A percentile compares a stretch with the other conserved stretches of the same genome.
phyloP scores from a whole-genome alignment of 208 protist species.

The Histomonas meleagridis region DNA sequence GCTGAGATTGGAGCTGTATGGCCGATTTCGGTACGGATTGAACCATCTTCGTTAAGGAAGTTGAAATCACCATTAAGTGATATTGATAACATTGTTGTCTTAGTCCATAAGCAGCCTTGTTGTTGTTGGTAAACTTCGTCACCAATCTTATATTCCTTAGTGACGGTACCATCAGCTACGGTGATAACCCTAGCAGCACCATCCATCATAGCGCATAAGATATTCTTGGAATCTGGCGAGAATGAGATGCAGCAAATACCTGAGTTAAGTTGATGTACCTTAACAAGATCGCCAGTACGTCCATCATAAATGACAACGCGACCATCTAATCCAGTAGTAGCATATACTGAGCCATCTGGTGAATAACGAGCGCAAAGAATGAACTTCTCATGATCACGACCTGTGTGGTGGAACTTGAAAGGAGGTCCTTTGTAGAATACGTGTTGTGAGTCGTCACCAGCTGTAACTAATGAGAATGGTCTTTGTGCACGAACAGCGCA shows the following conservation, averaged over 20 bases:
- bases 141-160: background rate
- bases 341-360: constrained; percentile 23
- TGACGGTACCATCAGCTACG: background rate
- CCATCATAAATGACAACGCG: background rate
- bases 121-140: background rate
- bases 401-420: constrained; percentile 26
- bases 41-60: background rate
- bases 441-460: background rate
- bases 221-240: constrained; percentile 5
- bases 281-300: too few species aligned
- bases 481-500: background rate
- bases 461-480: constrained; percentile 25
- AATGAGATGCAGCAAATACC: background rate
- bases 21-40: background rate
- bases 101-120: background rate
- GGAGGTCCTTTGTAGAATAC: constrained; percentile 32
- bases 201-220: background rate
- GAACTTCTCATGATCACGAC: constrained; percentile 14
- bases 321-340: background rate
- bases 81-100: background rate
- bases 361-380: constrained; percentile 13
- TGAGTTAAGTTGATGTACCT: background rate
- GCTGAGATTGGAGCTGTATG: background rate
- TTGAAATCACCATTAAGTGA: constrained; percentile 34
- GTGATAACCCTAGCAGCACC: background rate